A percentile compares a stretch with the other conserved stretches of the same genome.
Evolutionary conservation across 768 basidiomycete genomes (phyloP).

Genomic region (Lactarius trivialis): DNA sequence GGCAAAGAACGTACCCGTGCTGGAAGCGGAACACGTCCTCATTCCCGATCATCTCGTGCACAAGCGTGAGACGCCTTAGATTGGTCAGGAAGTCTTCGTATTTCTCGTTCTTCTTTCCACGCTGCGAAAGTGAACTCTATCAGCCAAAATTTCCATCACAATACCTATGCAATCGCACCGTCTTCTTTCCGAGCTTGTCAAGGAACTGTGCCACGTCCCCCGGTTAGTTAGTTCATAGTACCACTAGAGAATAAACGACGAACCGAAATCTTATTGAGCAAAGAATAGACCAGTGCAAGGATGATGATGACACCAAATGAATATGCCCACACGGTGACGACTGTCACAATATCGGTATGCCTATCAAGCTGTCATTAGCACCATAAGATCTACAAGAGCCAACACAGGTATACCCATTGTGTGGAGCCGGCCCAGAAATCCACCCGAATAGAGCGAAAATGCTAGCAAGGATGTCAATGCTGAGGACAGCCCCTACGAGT

Average conservation of each 20-base stretch:
- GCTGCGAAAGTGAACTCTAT: slow-evolving; percentile 19
- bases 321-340: slow-evolving; percentile 37
- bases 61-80: slow-evolving; percentile 36
- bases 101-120: slow-evolving; percentile 32
- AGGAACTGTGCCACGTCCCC: slow-evolving; percentile 26
- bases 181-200: slow-evolving; percentile 33
- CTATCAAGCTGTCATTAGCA: slow-evolving; percentile 14
- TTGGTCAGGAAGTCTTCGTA: slow-evolving; percentile 37
- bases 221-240: not conserved
- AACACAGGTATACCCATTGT: slow-evolving; percentile 24
- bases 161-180: slow-evolving; percentile 16
- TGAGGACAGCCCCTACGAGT: slow-evolving; percentile 34
- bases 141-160: not conserved
- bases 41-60: slow-evolving; percentile 31
- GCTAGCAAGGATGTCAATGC: slow-evolving; percentile 38
- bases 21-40: slow-evolving; percentile 25
- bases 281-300: slow-evolving; percentile 33
- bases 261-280: slow-evolving; percentile 33
- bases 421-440: slow-evolving; percentile 35
- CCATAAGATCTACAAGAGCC: slow-evolving; percentile 1
- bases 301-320: slow-evolving; percentile 37
- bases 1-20: slow-evolving; percentile 11
- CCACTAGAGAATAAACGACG: not conserved
- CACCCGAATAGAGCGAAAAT: slow-evolving; percentile 38
- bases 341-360: slow-evolving; percentile 36